Conservation (phyloP, 768 basidiomycete species). For the Neoboletus brunneissimus region DNA sequence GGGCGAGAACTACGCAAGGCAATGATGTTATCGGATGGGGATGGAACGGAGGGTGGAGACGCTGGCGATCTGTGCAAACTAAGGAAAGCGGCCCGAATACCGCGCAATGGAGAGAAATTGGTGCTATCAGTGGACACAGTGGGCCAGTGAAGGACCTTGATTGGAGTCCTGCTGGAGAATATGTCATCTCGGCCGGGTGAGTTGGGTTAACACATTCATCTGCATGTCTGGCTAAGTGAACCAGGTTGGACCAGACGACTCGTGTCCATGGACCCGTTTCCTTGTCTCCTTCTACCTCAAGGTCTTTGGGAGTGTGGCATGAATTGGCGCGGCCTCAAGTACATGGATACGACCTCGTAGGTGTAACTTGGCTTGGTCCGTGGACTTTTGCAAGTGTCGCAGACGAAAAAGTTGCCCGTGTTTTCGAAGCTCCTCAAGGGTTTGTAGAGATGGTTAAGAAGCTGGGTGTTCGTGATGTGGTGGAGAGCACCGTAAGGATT, state of each 20-base stretch:
- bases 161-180: slow-evolving; percentile 88
- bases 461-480: slow-evolving; percentile 47
- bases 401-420: slow-evolving; percentile 92
- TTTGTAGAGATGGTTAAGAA: slow-evolving; percentile 67
- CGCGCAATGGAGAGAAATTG: slow-evolving; percentile 69
- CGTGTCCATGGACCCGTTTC: slow-evolving; percentile 73
- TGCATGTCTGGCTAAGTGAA: not conserved
- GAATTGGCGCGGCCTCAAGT: slow-evolving; percentile 93
- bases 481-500: slow-evolving; percentile 47
- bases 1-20: slow-evolving; percentile 53
- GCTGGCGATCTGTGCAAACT: slow-evolving; percentile 58
- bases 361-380: slow-evolving; percentile 69
- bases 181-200: slow-evolving; percentile 82
- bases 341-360: slow-evolving; percentile 92
- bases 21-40: slow-evolving; percentile 78
- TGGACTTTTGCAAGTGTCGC: slow-evolving; percentile 86
- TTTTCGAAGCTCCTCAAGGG: slow-evolving; percentile 85
- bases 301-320: slow-evolving; percentile 54
- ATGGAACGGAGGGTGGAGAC: slow-evolving; percentile 92
- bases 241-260: slow-evolving; percentile 86
- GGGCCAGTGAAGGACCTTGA: slow-evolving; percentile 74
- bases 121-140: slow-evolving; percentile 84
- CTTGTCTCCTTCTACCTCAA: slow-evolving; percentile 4
- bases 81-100: slow-evolving; percentile 20
- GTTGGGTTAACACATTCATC: slow-evolving; percentile 15